Conservation (phyloP, 129 eudicot species). For the Saposhnikovia divaricata region DNA sequence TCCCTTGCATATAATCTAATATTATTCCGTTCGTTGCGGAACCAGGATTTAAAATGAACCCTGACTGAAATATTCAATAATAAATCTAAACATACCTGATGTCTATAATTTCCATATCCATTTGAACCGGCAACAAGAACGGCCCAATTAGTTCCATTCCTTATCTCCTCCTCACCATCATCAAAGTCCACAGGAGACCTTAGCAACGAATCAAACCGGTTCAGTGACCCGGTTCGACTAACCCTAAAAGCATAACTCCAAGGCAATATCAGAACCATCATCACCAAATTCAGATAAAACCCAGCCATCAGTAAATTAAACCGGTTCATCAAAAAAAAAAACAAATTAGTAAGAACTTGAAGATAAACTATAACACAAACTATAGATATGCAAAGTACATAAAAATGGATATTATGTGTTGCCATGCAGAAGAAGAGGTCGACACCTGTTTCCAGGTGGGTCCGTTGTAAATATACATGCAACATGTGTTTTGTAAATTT, state of each 20-base stretch:
- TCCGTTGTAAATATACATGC: neutral
- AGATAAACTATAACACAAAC: neutral
- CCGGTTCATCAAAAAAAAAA: conserved; percentile 5
- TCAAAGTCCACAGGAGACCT: conserved; percentile 26
- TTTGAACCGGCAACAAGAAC: conserved; percentile 87
- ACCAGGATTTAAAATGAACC: no score
- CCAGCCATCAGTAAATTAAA: conserved; percentile 14
- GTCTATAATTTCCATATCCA: conserved; percentile 61
- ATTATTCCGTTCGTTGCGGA: no score
- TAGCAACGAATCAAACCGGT: conserved; percentile 33
- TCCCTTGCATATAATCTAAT: no score
- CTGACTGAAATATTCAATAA: no score
- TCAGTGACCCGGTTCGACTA: conserved; percentile 20
- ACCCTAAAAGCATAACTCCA: conserved; percentile 15
- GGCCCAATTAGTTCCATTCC: conserved; percentile 55
- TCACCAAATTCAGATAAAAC: conserved; percentile 11
- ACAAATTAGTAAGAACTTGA: neutral
- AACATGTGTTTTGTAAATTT: neutral
- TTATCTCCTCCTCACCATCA: neutral
- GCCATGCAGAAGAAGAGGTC: conserved; percentile 1
- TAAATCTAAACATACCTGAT: conserved; percentile 41
- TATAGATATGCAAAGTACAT: neutral
- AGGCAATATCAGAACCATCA: conserved; percentile 17
- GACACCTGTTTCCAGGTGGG: conserved; percentile 3
- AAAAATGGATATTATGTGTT: neutral